phyloP scores from a whole-genome alignment of 2,329 filamentous ascomycete genomes.

The Aspergillus uvarum region DNA sequence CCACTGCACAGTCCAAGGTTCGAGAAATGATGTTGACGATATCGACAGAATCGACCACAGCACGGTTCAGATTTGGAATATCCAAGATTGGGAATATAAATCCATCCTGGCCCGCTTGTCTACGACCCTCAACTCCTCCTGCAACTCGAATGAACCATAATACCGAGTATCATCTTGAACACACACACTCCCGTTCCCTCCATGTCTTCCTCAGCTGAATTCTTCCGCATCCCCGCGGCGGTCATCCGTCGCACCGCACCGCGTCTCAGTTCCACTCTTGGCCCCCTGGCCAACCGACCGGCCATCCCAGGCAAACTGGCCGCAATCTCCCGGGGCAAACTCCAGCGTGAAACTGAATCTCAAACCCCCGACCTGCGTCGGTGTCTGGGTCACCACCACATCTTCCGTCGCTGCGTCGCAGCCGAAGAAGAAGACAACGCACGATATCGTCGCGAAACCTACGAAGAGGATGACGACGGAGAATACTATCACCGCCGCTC shows the following conservation, averaged over 20 bases:
- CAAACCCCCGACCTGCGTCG: conserved; percentile 17
- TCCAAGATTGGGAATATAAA: neutral
- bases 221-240: conserved; percentile 4
- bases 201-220: conserved; percentile 2
- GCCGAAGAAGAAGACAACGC: conserved; percentile 14
- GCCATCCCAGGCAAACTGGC: conserved; percentile 11
- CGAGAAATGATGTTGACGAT: neutral
- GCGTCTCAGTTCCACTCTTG: conserved; percentile 5
- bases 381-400: conserved; percentile 17
- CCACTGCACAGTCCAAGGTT: neutral
- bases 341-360: conserved; percentile 14
- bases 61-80: neutral
- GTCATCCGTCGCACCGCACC: conserved; percentile 7
- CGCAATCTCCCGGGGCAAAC: conserved; percentile 17
- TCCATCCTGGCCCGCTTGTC: neutral
- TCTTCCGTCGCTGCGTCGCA: conserved; percentile 16
- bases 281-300: conserved; percentile 3
- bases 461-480: neutral
- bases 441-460: neutral
- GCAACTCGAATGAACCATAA: neutral
- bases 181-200: neutral
- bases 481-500: neutral
- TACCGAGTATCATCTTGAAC: neutral
- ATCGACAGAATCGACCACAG: neutral
- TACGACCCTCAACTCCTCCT: neutral